Base-by-base conservation (phyloP, 768 basidiomycete genomes). In the Amanita molliuscula region DNA sequence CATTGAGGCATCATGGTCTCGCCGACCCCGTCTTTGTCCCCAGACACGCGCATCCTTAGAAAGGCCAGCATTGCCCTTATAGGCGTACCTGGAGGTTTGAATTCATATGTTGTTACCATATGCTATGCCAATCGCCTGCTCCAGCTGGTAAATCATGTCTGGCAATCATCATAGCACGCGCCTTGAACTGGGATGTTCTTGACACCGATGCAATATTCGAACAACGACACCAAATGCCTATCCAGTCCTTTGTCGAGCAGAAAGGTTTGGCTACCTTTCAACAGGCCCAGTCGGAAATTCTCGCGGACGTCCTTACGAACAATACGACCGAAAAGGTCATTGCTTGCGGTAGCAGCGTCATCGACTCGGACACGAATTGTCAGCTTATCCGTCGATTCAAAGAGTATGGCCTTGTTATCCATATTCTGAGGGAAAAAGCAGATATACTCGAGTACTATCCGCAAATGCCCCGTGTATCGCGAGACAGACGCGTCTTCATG, bases 251-350 rank as follows among this genome's bases (percentile, higher is more conserved):
- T 53, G 84, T 89, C 35, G 66, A 70, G 11, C 59, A 65, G 43
- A 65, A 79, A 33, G 85, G 83, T 7, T 87, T 83, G 84, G 71
- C 78, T 0, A 79, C 76, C 13, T 88, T 89, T 70, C 76, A 87
- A n/a, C 61, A 59, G 15, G 77, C 75, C n/a, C 88, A 90, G 65
- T 69, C 77, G 0, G 74, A 73, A 16, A 69, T 79, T 44, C 67
- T 89, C 25, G 62, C 69, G 9, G 70, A 79, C 35, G 66, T 86
- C 38, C 68, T 87, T 15, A 69, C 68, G 5, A 70, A 73, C 45
- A 61, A 67, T 15, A 71, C 69, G n/a, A 72, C 71, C 7, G 65
- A 66, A 15, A 77, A 81, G 62, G 68, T 88, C 48, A 74, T 90
- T 58, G 82, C 81, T 48, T 78, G 87, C 23, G 86, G 88, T 1